Percentiles rank a stretch among this genome's conserved stretches.
phyloP scores from a whole-genome alignment of 108 stramenopile genomes.

The Skeletonema grethae region DNA sequence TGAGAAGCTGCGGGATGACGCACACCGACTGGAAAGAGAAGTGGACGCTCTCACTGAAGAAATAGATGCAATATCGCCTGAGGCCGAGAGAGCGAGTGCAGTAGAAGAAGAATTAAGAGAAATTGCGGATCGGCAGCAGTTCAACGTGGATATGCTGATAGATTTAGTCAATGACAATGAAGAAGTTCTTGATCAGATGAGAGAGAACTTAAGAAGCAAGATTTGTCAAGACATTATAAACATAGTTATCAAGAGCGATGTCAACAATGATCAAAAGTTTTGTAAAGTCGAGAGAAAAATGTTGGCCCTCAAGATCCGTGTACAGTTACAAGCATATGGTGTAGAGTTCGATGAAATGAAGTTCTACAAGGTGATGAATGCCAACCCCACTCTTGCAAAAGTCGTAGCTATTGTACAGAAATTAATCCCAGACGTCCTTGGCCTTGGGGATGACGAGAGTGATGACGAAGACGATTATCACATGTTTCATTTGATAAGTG shows the following conservation, averaged over 20 bases:
- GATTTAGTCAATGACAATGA: conserved; percentile 37
- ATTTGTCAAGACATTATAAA: conserved; percentile 28
- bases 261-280: conserved; percentile 16
- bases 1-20: conserved; percentile 20
- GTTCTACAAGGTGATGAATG: conserved; percentile 27
- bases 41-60: conserved; percentile 25
- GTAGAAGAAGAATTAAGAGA: conserved; percentile 44
- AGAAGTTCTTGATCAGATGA: conserved; percentile 29
- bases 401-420: conserved; percentile 22
- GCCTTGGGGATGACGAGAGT: not conserved
- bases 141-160: conserved; percentile 34
- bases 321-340: conserved; percentile 39
- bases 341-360: conserved; percentile 38
- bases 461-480: conserved; percentile 24
- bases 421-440: not conserved
- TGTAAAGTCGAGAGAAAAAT: conserved; percentile 33
- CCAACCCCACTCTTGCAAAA: conserved; percentile 8
- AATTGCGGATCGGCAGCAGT: conserved; percentile 34
- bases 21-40: conserved; percentile 14
- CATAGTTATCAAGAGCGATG: conserved; percentile 30
- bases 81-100: conserved; percentile 32
- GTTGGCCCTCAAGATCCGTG: conserved; percentile 32
- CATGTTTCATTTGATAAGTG: conserved; percentile 23
- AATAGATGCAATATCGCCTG: conserved; percentile 24
- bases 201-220: conserved; percentile 22